These are phyloP conservation scores for Brassica napus DNA, from an alignment of 345 rosid species.

Conservation along the genomic window Da-Ae NC_063452.1:2295501-2296000, in stretches of 20 bases:
- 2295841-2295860: slow-evolving; percentile 61
- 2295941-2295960: not conserved
- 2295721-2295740: slow-evolving; percentile 70
- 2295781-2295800: not conserved
- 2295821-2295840: slow-evolving; percentile 71
- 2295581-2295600: not conserved
- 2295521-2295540: slow-evolving; percentile 70
- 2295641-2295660: slow-evolving; percentile 55
- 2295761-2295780: not conserved
- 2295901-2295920: not conserved
- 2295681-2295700: slow-evolving; percentile 68
- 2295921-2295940: not conserved
- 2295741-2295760: slow-evolving; percentile 49
- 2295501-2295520: slow-evolving; percentile 48
- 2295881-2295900: slow-evolving; percentile 57
- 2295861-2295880: slow-evolving; percentile 57
- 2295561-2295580: slow-evolving; percentile 11
- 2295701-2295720: slow-evolving; percentile 68
- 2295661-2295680: slow-evolving; percentile 64
- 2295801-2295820: slow-evolving; percentile 26
- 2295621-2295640: slow-evolving; percentile 65
- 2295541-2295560: slow-evolving; percentile 53
- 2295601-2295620: slow-evolving; percentile 43
- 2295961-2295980: slow-evolving; percentile 77
- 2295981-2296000: slow-evolving; percentile 70